Conservation (phyloP, 1,139 yeast genomes). For the Trichomonascaceae sp. region DNA sequence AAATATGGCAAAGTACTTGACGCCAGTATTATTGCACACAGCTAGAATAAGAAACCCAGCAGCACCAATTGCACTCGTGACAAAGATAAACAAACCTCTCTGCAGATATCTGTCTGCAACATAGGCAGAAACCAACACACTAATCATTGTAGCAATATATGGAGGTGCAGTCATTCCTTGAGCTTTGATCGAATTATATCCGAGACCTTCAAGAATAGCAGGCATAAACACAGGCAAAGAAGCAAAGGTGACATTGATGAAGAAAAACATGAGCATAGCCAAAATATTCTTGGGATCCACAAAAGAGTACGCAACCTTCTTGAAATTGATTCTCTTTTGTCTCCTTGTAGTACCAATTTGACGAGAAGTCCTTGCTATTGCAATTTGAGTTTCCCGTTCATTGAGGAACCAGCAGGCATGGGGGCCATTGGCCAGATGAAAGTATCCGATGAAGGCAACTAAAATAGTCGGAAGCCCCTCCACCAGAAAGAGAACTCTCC, state of each 20-base stretch:
- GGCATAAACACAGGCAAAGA: constrained; percentile 28
- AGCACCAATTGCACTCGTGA: constrained; percentile 23
- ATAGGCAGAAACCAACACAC: constrained; percentile 19
- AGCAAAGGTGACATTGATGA: constrained; percentile 28
- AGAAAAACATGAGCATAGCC: constrained; percentile 25
- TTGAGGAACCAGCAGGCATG: constrained; percentile 31
- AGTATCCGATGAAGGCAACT: constrained; percentile 30
- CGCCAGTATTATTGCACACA: constrained; percentile 21
- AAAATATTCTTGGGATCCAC: constrained; percentile 21
- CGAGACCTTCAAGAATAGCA: constrained; percentile 25
- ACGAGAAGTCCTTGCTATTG: constrained; percentile 22
- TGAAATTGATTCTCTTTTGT: constrained; percentile 14
- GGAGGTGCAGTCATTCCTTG: constrained; percentile 30
- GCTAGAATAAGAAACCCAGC: constrained; percentile 30
- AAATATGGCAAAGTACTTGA: constrained; percentile 29
- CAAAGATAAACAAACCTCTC: constrained; percentile 25
- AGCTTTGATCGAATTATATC: constrained; percentile 23
- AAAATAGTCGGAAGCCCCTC: constrained; percentile 37
- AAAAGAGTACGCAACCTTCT: constrained; percentile 18
- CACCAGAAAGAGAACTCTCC: constrained; percentile 37
- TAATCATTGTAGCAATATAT: constrained; percentile 22
- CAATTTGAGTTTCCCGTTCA: constrained; percentile 26
- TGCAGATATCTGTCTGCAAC: constrained; percentile 23
- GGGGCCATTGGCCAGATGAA: constrained; percentile 42
- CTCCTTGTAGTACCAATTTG: constrained; percentile 22